Evolutionary conservation across 306 rosid species (phyloP), one percentile per base, ranked within the genome.

Genomic region (Abrus pulchellus): DNA sequence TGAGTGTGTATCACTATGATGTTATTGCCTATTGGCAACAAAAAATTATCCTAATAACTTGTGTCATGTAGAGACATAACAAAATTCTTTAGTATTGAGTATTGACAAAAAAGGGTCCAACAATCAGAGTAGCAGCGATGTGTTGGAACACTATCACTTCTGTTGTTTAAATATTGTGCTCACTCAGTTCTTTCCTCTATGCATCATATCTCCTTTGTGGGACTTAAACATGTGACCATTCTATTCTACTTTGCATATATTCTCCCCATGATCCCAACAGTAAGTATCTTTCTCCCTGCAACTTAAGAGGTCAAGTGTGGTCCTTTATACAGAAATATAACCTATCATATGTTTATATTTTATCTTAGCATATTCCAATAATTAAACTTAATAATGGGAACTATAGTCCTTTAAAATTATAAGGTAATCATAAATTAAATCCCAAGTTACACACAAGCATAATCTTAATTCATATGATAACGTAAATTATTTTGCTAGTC

Each of bases 171-270:
- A 81, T 54, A 53, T n/a, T 70, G 60, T 69, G 14, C 80, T 60
- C 72, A 54, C 80, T 60, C 72, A 54, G 49, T 40, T 74, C 73
- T 82, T 79, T 75, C 56, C 76, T 61, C 40, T 13, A 20, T 38
- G 75, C 61, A 20, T 38, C 27, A 40, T 49, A 72, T 40, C 74
- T 52, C 12, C 20, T 36, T 8, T 38, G 80, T 69, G 85, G 75
- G 76, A 47, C 86, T 81, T 55, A 9, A 45, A 52, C 75, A 69
- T 76, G 48, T 57, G 11, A 76, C 75, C 73, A 66, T 56, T 47
- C 40, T 67, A 45, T 75, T 87, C 83, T 75, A 75, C 79, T 86
- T 80, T 84, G 89, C 83, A 91, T 81, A 80, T 86, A 80, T 89
- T 86, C 91, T 59, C 66, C 59, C 28, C 38, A n/a, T 28, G 78